Evolutionary conservation across 2,329 filamentous ascomycete species (phyloP), one percentile per base, ranked within the genome.

Genomic region (Penicillium polonicum): DNA sequence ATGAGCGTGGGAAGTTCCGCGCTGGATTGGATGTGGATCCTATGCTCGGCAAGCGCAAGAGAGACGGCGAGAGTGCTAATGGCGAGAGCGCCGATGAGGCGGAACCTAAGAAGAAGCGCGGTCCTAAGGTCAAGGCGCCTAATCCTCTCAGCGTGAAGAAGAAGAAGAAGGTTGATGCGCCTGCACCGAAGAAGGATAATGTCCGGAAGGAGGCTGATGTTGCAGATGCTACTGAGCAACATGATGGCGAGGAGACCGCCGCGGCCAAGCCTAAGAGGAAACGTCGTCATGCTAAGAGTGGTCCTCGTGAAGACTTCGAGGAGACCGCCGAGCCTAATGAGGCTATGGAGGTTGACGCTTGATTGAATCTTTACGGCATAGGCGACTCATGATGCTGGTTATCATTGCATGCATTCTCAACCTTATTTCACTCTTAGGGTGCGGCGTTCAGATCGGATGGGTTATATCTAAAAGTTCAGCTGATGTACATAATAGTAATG

Each of bases 81-180:
- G 60, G 60, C 29, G 60, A 62, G 2, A 49, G n/a, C 12, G 35
- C 46, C 23, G 63, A 61, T 5, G 68, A 58, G 4, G 54, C 67
- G 35, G 69, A 68, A 56, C 70, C 68, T 43, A 75, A 72, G 60
- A 74, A 72, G 59, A 70, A 65, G 48, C 66, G 67, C 48, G 68
- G 66, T 7, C 27, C 67, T 27, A 74, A 75, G 63, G 66, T 73
- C 4, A 80, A 79, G 66, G 78, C 68, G 1, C 76, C 77, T 6
- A 81, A 81, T 67, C 79, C 79, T 29, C 62, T 81, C 60, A 80
- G 78, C 62, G 68, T 80, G 58, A 79, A 76, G 68, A 81, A 80
- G 65, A 79, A 79, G 68, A 75, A 72, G 63, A 68, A 68, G 45
- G 60, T 27, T 3, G 65, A 62, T 15, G 65, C 70, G 41, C 55